Percentiles rank a stretch among this genome's conserved stretches.
Evolutionary conservation across 176 grass and related monocot species (phyloP).

Genomic region (Rhipidocladum racemiflorum): DNA sequence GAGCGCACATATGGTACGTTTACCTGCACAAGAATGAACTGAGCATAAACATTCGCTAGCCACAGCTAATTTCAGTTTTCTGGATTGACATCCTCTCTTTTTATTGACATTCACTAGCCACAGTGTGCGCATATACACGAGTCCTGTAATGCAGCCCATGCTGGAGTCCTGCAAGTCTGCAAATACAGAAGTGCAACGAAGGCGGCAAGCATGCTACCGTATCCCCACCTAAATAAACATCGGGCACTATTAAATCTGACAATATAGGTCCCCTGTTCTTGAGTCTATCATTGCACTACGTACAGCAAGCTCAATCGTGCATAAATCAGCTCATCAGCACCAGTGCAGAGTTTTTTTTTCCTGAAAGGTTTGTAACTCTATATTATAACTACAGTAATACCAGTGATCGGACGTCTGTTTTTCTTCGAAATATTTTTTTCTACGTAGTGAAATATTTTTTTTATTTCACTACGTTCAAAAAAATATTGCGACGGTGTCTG

Average conservation of each 20-base stretch:
- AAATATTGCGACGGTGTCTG: too few species aligned
- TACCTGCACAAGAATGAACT: neutral
- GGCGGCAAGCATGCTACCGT: neutral
- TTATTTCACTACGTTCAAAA: too few species aligned
- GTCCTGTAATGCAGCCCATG: too few species aligned
- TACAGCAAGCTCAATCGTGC: conserved; percentile 27
- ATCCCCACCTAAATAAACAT: conserved; percentile 25
- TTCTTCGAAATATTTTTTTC: too few species aligned
- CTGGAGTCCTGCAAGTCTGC: neutral
- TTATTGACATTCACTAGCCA: too few species aligned
- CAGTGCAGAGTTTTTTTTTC: neutral
- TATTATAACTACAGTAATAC: too few species aligned
- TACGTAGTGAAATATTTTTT: too few species aligned
- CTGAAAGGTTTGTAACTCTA: neutral
- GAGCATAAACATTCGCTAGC: neutral
- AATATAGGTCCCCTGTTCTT: neutral
- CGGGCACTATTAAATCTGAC: neutral
- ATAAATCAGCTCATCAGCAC: neutral
- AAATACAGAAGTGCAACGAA: neutral
- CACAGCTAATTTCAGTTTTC: neutral
- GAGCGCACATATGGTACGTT: neutral
- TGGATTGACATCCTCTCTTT: neutral
- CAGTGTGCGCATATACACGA: neutral
- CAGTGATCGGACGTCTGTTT: too few species aligned
- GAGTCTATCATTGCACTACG: conserved; percentile 2